phyloP scores from a whole-genome alignment of 2,329 filamentous ascomycete species.

The Pestalotiopsis sp. region DNA sequence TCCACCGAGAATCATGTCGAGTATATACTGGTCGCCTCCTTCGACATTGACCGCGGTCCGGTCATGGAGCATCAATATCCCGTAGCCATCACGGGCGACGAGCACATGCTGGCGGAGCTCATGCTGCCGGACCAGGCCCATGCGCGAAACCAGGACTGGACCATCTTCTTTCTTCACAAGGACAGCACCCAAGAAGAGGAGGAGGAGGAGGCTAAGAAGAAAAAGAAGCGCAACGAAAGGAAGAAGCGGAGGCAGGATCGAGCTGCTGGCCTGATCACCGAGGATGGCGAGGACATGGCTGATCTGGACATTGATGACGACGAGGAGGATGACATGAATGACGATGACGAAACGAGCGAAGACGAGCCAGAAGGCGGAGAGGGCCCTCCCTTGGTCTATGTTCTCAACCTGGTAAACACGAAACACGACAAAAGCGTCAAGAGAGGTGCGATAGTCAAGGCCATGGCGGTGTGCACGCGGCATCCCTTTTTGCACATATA shows the following conservation, averaged over 20 bases:
- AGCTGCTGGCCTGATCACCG: conserved; percentile 48
- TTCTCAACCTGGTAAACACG: conserved; percentile 95
- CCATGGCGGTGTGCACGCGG: conserved; percentile 97
- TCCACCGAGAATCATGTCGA: conserved; percentile 91
- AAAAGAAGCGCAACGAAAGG: conserved; percentile 52
- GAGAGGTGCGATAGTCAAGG: conserved; percentile 92
- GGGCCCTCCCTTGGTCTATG: conserved; percentile 92
- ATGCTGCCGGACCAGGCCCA: conserved; percentile 98
- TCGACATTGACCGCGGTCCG: conserved; percentile 93
- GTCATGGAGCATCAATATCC: conserved; percentile 99
- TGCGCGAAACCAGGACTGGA: conserved; percentile 95
- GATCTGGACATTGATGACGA: conserved; percentile 48
- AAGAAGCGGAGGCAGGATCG: conserved; percentile 55
- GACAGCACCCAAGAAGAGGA: conserved; percentile 85
- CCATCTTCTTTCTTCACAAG: conserved; percentile 98
- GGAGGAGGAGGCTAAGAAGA: conserved; percentile 66
- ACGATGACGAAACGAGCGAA: conserved; percentile 45
- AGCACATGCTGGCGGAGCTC: conserved; percentile 96
- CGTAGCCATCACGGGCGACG: conserved; percentile 90
- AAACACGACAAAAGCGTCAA: conserved; percentile 94
- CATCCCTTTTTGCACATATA: conserved; percentile 99
- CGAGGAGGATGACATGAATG: conserved; percentile 49
- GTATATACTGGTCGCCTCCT: conserved; percentile 95
- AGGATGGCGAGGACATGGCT: conserved; percentile 43
- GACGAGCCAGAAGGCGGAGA: conserved; percentile 71